Percentiles rank a stretch among this genome's conserved stretches.
Conservation (phyloP, 2,329 filamentous ascomycete genomes). For the Aureobasidium zeae region DNA sequence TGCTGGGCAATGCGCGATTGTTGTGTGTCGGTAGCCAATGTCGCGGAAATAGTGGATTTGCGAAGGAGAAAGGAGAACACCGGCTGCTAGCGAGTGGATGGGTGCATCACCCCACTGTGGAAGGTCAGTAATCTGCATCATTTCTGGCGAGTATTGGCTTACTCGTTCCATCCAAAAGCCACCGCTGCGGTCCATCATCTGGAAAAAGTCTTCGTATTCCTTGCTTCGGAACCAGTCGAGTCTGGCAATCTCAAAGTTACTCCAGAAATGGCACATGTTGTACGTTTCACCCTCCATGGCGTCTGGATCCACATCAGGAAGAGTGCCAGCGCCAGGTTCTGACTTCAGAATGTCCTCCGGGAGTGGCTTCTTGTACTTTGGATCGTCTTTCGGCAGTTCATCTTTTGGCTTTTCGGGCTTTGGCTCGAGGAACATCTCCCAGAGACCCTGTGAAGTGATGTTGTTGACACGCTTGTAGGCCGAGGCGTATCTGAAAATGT, state of each 20-base stretch:
- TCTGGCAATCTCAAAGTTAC: slow-evolving; percentile 95
- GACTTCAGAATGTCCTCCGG: slow-evolving; percentile 74
- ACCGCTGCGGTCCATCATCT: slow-evolving; percentile 97
- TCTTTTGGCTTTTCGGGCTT: slow-evolving; percentile 51
- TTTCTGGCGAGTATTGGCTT: slow-evolving; percentile 34
- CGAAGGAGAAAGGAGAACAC: slow-evolving; percentile 66
- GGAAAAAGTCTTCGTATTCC: slow-evolving; percentile 94
- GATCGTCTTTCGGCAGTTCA: slow-evolving; percentile 41
- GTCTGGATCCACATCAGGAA: slow-evolving; percentile 80
- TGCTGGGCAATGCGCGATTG: slow-evolving; percentile 94
- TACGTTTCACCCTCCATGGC: slow-evolving; percentile 96
- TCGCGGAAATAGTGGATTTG: slow-evolving; percentile 99
- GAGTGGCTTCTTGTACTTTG: slow-evolving; percentile 57
- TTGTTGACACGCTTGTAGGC: slow-evolving; percentile 93
- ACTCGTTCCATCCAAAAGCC: slow-evolving; percentile 99
- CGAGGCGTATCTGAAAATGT: slow-evolving; percentile 97
- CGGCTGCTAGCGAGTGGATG: slow-evolving; percentile 93
- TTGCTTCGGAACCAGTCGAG: slow-evolving; percentile 96
- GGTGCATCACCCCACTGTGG: slow-evolving; percentile 95
- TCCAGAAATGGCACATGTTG: slow-evolving; percentile 99
- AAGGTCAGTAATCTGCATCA: slow-evolving; percentile 32
- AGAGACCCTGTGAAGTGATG: slow-evolving; percentile 79
- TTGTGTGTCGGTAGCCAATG: slow-evolving; percentile 96
- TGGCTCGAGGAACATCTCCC: slow-evolving; percentile 97
- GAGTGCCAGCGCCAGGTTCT: slow-evolving; percentile 58